A percentile compares a stretch with the other conserved stretches of the same genome.
Conservation (phyloP, 2,329 filamentous ascomycete genomes). For the Ilyonectria destructans region DNA sequence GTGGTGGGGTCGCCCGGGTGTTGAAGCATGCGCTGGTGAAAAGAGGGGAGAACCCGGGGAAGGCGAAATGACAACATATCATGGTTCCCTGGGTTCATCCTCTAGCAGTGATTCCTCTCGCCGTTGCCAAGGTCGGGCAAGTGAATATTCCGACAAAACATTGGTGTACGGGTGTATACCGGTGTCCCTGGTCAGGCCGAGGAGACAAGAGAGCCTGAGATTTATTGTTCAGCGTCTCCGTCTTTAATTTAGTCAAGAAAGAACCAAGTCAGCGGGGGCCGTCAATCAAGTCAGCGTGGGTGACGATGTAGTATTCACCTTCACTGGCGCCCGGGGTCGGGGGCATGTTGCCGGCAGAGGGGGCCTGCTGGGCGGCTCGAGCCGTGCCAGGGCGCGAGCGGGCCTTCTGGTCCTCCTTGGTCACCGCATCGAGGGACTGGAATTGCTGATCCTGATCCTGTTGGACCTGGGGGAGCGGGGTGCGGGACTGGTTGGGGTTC, state of each 20-base stretch:
- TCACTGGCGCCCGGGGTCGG: constrained; percentile 75
- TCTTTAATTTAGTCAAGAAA: constrained; percentile 48
- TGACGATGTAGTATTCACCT: constrained; percentile 70
- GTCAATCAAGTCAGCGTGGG: constrained; percentile 52
- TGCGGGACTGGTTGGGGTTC: constrained; percentile 47
- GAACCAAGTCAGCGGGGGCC: constrained; percentile 51
- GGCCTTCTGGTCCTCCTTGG: constrained; percentile 55
- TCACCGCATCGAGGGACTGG: constrained; percentile 38
- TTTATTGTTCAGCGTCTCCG: constrained; percentile 56
- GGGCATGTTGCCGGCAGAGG: constrained; percentile 71
- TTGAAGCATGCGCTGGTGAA: constrained; percentile 17
- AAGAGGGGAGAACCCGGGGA: constrained; percentile 5
- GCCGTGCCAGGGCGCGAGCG: constrained; percentile 71
- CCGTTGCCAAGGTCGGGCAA: constrained; percentile 18
- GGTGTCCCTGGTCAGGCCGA: constrained; percentile 9
- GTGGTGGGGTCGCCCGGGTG: neutral
- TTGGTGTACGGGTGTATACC: constrained; percentile 8
- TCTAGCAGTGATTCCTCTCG: constrained; percentile 18
- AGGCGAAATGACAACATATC: constrained; percentile 1
- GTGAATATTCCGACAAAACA: constrained; percentile 26
- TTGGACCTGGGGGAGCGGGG: constrained; percentile 42
- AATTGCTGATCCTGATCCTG: constrained; percentile 37
- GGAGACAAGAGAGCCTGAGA: constrained; percentile 3
- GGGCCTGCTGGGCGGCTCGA: constrained; percentile 66
- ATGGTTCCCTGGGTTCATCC: constrained; percentile 17